Base-by-base conservation (phyloP, 2,329 filamentous ascomycete genomes). In the Epichloe festucae region DNA sequence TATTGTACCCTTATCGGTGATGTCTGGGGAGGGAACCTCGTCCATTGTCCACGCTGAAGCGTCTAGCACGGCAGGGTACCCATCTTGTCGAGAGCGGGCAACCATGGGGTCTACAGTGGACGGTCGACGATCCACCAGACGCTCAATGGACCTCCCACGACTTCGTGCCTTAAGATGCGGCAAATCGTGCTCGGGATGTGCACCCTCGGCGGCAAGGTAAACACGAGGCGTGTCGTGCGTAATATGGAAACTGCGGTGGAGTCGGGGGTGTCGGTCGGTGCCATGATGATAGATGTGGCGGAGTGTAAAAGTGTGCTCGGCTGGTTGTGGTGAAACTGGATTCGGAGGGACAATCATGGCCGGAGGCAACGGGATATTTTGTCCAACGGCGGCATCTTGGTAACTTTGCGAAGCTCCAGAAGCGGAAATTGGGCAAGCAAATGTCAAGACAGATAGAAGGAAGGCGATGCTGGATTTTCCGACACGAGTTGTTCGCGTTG, bases 261-360 rank as follows among this genome's bases (percentile, higher is more conserved):
- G 78, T 5, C 76, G 69, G 3, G 90, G 90, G 59, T 95, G 80
- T 58, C 78, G 72, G 66, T 91, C 79, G 41, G 88, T 86, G 53
- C 91, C 91, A 70, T 95, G 90, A 65, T 96, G 90, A 69, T 88
- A 93, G 62, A 97, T 84, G 68, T 98, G 91, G 60, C 89, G 84
- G 52, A 98, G 78, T 6, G 77, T 82, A 71, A 84, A 83, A 38
- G 71, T 69, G 59, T 83, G 79, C 8, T 81, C 73, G 19, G 73
- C 72, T 11, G 78, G 71, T 11, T 61, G 63, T 21, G 73, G 74
- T 5, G 70, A 61, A 52, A 76, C 72, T 50, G 60, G 63, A n/a
- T 53, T 59, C 27, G 72, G 70, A 44, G 70, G 70, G 35, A 74
- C 64, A 46, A 68, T 56, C 14, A 64, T 63, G 10, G 58, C 63